Percentiles rank a stretch among this genome's conserved stretches.
phyloP scores from a whole-genome alignment of 495 filamentous ascomycete species.

The Tricharina praecox region DNA sequence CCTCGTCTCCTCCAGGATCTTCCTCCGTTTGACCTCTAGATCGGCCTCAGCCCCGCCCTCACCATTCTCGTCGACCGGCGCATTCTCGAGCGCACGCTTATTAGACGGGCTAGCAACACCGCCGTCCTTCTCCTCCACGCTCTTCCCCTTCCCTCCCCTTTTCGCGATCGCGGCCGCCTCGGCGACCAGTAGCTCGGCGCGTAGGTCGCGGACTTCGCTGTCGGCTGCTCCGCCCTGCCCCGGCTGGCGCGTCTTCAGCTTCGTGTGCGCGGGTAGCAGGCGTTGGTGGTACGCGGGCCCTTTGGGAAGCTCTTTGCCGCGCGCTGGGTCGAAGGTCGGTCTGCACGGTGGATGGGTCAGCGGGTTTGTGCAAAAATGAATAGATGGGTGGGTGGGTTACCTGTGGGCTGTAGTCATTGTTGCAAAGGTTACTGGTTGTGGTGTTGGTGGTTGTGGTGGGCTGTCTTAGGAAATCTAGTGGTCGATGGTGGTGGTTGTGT shows the following conservation, averaged over 20 bases:
- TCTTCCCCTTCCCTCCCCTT: no score
- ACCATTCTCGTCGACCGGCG: slow-evolving; percentile 24
- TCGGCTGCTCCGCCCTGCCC: slow-evolving; percentile 82
- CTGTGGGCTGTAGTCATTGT: slow-evolving; percentile 49
- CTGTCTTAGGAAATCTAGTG: slow-evolving; percentile 3
- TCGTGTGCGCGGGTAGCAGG: slow-evolving; percentile 78
- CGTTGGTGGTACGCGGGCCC: slow-evolving; percentile 94
- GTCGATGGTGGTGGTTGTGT: background rate
- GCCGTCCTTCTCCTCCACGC: no score
- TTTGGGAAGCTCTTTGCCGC: slow-evolving; percentile 84
- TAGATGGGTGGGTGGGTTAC: no score
- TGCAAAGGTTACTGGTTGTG: background rate
- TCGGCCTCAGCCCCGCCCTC: slow-evolving; percentile 55
- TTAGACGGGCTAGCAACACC: slow-evolving; percentile 26
- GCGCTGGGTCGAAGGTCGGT: slow-evolving; percentile 87
- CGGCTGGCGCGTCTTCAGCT: slow-evolving; percentile 73
- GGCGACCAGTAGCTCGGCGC: slow-evolving; percentile 74
- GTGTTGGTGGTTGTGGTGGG: background rate
- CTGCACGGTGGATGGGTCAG: slow-evolving; percentile 34
- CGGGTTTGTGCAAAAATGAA: background rate
- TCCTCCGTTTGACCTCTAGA: slow-evolving; percentile 62
- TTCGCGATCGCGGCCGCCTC: slow-evolving; percentile 81
- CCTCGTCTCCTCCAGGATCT: slow-evolving; percentile 72
- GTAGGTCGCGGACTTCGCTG: slow-evolving; percentile 54
- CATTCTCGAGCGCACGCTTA: slow-evolving; percentile 52